These are phyloP conservation scores for Fusarium nisikadoi DNA, from an alignment of 2,329 filamentous ascomycete genomes.

Conservation along the genomic window DNA sequence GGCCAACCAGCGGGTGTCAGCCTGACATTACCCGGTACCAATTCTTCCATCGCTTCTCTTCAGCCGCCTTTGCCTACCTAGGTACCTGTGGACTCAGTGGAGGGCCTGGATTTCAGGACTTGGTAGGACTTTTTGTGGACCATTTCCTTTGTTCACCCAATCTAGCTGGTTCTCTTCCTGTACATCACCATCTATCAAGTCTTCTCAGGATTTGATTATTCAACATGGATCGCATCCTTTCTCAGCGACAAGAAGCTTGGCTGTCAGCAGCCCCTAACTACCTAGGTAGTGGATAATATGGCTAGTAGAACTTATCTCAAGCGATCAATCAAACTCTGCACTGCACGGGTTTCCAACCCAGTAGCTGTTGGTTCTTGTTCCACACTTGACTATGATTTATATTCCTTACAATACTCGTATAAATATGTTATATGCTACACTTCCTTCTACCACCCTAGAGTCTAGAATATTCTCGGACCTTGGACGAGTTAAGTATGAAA, in stretches of 20 bases:
- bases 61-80: neutral
- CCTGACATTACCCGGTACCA: neutral
- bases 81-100: neutral
- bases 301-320: neutral
- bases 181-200: neutral
- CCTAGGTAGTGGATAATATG: neutral
- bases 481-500: neutral
- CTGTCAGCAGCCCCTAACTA: neutral
- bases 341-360: neutral
- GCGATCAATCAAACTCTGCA: neutral
- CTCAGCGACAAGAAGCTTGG: neutral
- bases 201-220: neutral
- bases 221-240: constrained; percentile 4
- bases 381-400: neutral
- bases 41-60: neutral
- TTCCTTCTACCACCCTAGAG: neutral
- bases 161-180: neutral
- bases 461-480: neutral
- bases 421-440: neutral
- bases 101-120: constrained; percentile 4
- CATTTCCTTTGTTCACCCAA: neutral
- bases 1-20: neutral
- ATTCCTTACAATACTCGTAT: neutral
- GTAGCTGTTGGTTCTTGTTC: neutral
- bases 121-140: constrained; percentile 21